These are phyloP conservation scores for Penicillium crustosum DNA, from an alignment of 2,329 filamentous ascomycete species.

Conservation along the genomic window DNA sequence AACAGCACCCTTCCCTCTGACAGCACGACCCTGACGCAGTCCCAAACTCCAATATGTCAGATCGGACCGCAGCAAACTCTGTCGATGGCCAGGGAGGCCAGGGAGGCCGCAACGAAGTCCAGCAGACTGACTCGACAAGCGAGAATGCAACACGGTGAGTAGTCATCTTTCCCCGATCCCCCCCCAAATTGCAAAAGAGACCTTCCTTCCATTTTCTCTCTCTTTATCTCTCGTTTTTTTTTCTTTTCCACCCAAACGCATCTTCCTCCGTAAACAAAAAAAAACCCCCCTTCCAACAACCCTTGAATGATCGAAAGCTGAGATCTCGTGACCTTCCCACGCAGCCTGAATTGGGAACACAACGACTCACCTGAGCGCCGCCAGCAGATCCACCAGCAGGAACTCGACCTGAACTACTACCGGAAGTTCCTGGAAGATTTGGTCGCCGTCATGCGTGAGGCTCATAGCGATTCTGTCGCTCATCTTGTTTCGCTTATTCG, in stretches of 20 bases:
- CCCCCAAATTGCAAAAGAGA: background rate
- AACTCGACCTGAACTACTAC: constrained; percentile 22
- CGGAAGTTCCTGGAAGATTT: constrained; percentile 28
- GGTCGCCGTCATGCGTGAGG: constrained; percentile 25
- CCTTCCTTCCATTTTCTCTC: background rate
- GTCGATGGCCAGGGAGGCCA: background rate
- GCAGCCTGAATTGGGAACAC: background rate
- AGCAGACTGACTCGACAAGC: background rate
- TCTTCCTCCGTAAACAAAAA: background rate
- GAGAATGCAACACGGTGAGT: background rate
- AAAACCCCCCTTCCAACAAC: background rate
- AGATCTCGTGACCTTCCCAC: background rate
- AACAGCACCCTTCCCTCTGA: background rate
- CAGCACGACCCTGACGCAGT: background rate
- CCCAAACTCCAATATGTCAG: background rate
- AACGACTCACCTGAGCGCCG: background rate
- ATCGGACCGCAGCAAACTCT: background rate
- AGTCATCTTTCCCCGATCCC: background rate
- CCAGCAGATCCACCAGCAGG: background rate
- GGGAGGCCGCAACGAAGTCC: background rate
- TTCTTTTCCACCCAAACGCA: background rate
- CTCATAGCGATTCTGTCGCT: constrained; percentile 24
- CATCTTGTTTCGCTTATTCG: constrained; percentile 30
- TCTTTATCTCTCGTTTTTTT: background rate
- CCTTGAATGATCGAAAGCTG: background rate